Evolutionary conservation across 306 rosid species (phyloP).

Genomic region (Dicorynia guianensis): DNA sequence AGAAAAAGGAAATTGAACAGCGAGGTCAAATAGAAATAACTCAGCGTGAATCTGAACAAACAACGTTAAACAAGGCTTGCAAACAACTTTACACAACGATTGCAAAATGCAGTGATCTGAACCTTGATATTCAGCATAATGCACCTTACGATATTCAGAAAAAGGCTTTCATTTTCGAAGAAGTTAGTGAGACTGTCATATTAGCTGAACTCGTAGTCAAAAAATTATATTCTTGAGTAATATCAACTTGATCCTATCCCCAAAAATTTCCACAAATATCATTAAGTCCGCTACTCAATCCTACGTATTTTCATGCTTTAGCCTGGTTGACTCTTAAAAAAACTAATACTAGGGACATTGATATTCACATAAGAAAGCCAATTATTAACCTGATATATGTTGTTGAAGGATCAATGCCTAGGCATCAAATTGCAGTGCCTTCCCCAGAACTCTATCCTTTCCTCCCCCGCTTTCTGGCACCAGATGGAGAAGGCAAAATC

Average conservation of each 20-base stretch:
- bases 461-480: constrained; percentile 48
- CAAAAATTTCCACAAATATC: constrained; percentile 19
- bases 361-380: constrained; percentile 23
- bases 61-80: too few species aligned
- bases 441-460: constrained; percentile 36
- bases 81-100: too few species aligned
- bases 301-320: constrained; percentile 45
- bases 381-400: neutral
- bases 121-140: neutral
- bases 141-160: neutral
- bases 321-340: constrained; percentile 25
- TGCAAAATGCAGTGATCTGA: too few species aligned
- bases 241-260: constrained; percentile 29
- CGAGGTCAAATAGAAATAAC: too few species aligned
- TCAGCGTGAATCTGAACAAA: too few species aligned
- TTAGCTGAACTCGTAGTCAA: neutral
- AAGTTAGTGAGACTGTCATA: too few species aligned
- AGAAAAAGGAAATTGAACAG: too few species aligned
- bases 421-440: constrained; percentile 44
- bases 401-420: constrained; percentile 3
- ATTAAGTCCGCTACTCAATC: constrained; percentile 35
- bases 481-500: constrained; percentile 49
- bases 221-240: constrained; percentile 15
- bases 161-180: neutral
- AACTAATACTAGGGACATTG: constrained; percentile 13